Conservation (phyloP, 805 yeast genomes). For the Candida caryicola region DNA sequence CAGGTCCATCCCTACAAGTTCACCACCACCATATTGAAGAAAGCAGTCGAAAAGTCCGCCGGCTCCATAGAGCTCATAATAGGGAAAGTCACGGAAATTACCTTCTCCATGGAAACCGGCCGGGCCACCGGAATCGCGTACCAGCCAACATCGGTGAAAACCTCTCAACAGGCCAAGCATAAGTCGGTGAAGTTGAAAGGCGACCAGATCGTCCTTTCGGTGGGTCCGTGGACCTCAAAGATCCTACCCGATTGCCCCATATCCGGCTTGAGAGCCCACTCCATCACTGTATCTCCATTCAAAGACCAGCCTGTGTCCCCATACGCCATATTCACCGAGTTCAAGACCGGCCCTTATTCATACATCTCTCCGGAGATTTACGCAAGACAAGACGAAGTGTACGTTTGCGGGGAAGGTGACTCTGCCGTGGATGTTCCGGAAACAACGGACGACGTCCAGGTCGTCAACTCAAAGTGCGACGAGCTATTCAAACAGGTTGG, state of each 20-base stretch:
- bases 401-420: conserved; percentile 97
- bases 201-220: conserved; percentile 77
- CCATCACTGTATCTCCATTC: conserved; percentile 84
- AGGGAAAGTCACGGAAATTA: conserved; percentile 76
- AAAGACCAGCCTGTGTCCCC: conserved; percentile 74
- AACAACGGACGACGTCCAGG: conserved; percentile 89
- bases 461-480: conserved; percentile 83
- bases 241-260: conserved; percentile 91
- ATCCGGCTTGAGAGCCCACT: conserved; percentile 90
- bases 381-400: conserved; percentile 93
- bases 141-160: conserved; percentile 39
- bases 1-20: conserved; percentile 96
- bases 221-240: conserved; percentile 97
- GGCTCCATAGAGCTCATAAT: conserved; percentile 81
- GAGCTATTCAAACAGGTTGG: conserved; percentile 80
- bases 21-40: conserved; percentile 76
- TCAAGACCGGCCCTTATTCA: conserved; percentile 61
- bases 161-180: conserved; percentile 21
- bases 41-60: conserved; percentile 63
- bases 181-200: conserved; percentile 51
- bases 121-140: conserved; percentile 73
- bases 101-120: conserved; percentile 60
- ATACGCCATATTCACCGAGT: conserved; percentile 90
- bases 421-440: conserved; percentile 88
- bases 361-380: conserved; percentile 91